phyloP scores from a whole-genome alignment of 768 basidiomycete genomes.

The Tricholoma bakamatsutake region DNA sequence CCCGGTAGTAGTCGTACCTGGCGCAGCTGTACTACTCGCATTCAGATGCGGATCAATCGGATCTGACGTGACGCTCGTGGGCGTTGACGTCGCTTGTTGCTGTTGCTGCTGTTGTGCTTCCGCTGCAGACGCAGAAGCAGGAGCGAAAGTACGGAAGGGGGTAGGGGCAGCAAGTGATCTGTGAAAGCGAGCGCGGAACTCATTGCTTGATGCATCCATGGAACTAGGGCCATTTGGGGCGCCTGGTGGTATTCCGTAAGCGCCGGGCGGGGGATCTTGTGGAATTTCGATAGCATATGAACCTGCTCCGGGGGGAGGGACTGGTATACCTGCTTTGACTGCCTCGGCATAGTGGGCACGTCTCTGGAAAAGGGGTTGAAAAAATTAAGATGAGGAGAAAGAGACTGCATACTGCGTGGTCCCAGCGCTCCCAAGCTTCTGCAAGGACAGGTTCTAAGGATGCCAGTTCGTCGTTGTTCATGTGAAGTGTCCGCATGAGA shows the following conservation, averaged over 20 bases:
- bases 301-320: conserved; percentile 14
- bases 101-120: not conserved
- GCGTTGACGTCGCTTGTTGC: not conserved
- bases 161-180: conserved; percentile 53
- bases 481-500: conserved; percentile 61
- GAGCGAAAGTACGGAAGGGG: conserved; percentile 39
- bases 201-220: conserved; percentile 27
- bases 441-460: conserved; percentile 77
- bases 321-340: conserved; percentile 22
- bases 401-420: conserved; percentile 54
- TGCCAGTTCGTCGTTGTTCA: conserved; percentile 76
- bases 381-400: not conserved
- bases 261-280: conserved; percentile 3
- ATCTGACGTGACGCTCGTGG: not conserved
- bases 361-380: conserved; percentile 21
- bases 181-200: conserved; percentile 65
- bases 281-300: conserved; percentile 13
- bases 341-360: conserved; percentile 38
- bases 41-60: not conserved
- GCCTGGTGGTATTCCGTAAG: conserved; percentile 13
- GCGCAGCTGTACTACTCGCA: not conserved
- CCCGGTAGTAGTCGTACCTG: not conserved
- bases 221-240: conserved; percentile 15
- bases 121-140: not conserved
- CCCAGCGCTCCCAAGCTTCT: conserved; percentile 84